Evolutionary conservation across 2,329 filamentous ascomycete species (phyloP), one percentile per base, ranked within the genome.

Genomic region (Claviceps humidiphila): DNA sequence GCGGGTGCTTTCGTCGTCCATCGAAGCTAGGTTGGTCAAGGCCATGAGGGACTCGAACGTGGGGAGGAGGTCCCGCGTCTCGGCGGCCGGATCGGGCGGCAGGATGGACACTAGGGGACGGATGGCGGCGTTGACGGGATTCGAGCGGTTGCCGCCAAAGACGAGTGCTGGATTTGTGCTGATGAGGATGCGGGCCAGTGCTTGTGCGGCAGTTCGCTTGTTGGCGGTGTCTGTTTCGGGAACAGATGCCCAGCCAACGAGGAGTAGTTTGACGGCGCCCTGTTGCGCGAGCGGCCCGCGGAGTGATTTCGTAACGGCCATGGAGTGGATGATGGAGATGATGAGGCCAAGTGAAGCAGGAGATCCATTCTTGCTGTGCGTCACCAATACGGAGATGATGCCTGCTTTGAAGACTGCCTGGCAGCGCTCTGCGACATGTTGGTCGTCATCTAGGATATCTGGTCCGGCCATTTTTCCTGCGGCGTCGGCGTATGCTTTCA

Each of bases 401-500:
- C 85, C 87, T 0, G 85, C 84, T 34, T 91, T 82, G 54, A 97
- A 86, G 13, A 96, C 76, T 11, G 77, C 78, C 63, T 79, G 81
- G 66, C 91, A 96, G 24, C 93, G 82, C 55, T 77, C 76, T 16
- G 79, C 74, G 38, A 95, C 89, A 58, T 87, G 81, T 2, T 83
- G 74, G 53, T 95, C 84, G 55, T 89, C 80, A 53, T 93, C 84
- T 0, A 94, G 73, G 7, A 81, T 79, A 62, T 90, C 81, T 0
- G 77, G 72, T 2, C 75, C 71, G 0, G 74, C 65, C n/a, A 77
- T 64, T 55, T 80, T 78, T 61, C 88, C 89, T 5, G 83, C 82
- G 0, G 89, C 86, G 63, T 95, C 88, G 14, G 93, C 93, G 61
- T 97, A 98, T 2, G 89, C 88, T 71, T 95, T 96, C 45, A 98